Percentiles rank a stretch among this genome's conserved stretches.
These are phyloP conservation scores for Purpureocillium takamizusanense DNA, from an alignment of 2,329 filamentous ascomycete genomes.

Conservation along the genomic window DNA sequence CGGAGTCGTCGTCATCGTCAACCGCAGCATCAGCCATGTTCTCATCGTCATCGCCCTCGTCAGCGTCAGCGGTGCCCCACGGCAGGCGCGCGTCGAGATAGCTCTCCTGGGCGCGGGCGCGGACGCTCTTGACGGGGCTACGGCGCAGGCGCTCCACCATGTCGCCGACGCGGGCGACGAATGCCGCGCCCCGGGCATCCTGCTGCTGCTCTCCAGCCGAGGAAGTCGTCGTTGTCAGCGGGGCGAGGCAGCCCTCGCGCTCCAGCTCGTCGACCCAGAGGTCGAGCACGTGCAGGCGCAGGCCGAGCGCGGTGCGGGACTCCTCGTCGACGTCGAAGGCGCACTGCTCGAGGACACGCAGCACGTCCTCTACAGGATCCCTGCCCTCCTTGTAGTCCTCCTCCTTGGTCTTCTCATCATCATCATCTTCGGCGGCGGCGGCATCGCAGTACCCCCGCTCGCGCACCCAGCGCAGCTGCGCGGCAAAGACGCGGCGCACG, in stretches of 20 bases:
- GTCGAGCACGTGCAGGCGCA: slow-evolving; percentile 82
- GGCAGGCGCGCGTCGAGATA: slow-evolving; percentile 66
- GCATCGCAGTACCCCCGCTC: slow-evolving; percentile 25
- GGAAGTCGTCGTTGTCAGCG: slow-evolving; percentile 15
- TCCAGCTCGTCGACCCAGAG: slow-evolving; percentile 88
- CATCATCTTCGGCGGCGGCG: too few relatives aligned
- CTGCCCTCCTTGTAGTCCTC: slow-evolving; percentile 10
- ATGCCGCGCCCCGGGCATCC: slow-evolving; percentile 27
- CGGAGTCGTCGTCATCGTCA: slow-evolving; percentile 20
- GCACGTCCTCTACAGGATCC: slow-evolving; percentile 15
- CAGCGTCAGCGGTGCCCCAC: slow-evolving; percentile 33
- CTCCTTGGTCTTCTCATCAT: too few relatives aligned
- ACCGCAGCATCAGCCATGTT: slow-evolving; percentile 22
- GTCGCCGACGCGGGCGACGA: slow-evolving; percentile 42
- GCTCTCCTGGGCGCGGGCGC: slow-evolving; percentile 59
- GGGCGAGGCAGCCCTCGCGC: slow-evolving; percentile 47
- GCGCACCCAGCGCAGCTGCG: slow-evolving; percentile 47
- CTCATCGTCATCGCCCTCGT: slow-evolving; percentile 28
- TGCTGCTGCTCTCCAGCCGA: too few relatives aligned
- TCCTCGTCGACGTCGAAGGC: slow-evolving; percentile 25
- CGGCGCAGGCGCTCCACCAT: slow-evolving; percentile 48
- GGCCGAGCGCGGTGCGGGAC: slow-evolving; percentile 64
- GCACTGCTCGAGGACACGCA: slow-evolving; percentile 17
- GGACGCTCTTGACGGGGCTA: slow-evolving; percentile 62
- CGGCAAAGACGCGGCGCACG: slow-evolving; percentile 67